Percentiles rank a stretch among this genome's conserved stretches.
phyloP scores from a whole-genome alignment of 306 rosid genomes.

The Fagus sylvatica region DNA sequence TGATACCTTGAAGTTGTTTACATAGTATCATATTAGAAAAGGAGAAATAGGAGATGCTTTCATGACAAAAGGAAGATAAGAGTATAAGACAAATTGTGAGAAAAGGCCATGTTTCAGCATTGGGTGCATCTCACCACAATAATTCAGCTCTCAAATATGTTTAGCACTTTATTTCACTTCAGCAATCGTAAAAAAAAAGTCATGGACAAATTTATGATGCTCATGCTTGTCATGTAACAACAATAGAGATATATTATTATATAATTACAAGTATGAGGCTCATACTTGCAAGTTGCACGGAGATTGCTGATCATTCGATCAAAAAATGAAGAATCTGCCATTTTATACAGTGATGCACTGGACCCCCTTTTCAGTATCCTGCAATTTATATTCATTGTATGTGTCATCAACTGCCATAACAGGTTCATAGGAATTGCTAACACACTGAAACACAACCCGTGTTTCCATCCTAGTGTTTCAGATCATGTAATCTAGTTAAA shows the following conservation, averaged over 20 bases:
- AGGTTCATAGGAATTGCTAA: background rate
- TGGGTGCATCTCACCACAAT: background rate
- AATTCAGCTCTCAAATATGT: background rate
- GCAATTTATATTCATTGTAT: background rate
- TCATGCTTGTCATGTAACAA: background rate
- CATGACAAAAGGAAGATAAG: background rate
- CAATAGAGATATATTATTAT: background rate
- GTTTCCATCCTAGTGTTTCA: background rate
- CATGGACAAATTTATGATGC: constrained; percentile 8
- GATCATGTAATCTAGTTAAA: background rate
- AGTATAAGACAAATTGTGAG: constrained; percentile 5
- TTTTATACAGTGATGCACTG: constrained; percentile 12
- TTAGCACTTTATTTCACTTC: background rate
- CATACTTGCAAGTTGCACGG: constrained; percentile 82
- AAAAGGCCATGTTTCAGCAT: background rate
- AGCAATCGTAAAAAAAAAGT: background rate
- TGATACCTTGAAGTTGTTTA: constrained; percentile 54
- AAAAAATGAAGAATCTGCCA: constrained; percentile 64
- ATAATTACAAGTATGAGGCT: background rate
- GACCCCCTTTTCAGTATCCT: constrained; percentile 13
- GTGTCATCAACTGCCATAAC: background rate
- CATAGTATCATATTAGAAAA: background rate
- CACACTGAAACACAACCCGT: background rate
- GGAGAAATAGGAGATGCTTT: background rate
- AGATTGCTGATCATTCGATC: constrained; percentile 63